A percentile compares a stretch with the other conserved stretches of the same genome.
These are phyloP conservation scores for Scutellaria galericulata DNA, from an alignment of 257 asterid species.

Conservation along the genomic window DNA sequence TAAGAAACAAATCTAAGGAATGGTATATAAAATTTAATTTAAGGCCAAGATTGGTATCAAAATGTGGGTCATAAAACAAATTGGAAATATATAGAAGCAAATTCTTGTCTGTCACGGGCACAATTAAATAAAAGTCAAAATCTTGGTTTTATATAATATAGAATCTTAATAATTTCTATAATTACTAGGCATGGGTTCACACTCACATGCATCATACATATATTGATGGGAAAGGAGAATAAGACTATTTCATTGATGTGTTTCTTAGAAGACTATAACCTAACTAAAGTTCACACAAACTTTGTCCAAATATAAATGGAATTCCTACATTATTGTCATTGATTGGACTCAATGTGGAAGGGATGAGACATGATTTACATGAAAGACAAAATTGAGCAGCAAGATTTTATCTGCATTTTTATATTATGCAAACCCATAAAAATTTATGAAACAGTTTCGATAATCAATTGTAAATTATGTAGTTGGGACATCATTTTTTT, in stretches of 20 bases:
- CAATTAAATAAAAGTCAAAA: neutral
- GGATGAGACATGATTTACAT: neutral
- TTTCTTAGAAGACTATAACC: slow-evolving; percentile 33
- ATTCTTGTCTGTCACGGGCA: slow-evolving; percentile 66
- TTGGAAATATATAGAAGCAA: slow-evolving; percentile 28
- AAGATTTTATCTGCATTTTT: slow-evolving; percentile 8
- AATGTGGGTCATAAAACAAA: slow-evolving; percentile 41
- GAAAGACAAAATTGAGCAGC: neutral
- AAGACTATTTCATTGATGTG: slow-evolving; percentile 25
- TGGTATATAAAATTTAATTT: slow-evolving; percentile 17
- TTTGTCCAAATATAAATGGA: slow-evolving; percentile 34
- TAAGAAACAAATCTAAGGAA: neutral
- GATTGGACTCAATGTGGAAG: neutral
- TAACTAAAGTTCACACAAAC: slow-evolving; percentile 39
- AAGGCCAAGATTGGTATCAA: slow-evolving; percentile 4
- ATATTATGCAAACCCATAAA: neutral
- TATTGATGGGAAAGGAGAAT: slow-evolving; percentile 31
- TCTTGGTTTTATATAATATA: slow-evolving; percentile 6
- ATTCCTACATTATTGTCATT: slow-evolving; percentile 28
- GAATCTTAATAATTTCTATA: neutral
- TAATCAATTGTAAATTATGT: too few relatives aligned
- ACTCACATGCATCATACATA: slow-evolving; percentile 41
- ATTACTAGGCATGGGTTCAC: slow-evolving; percentile 29
- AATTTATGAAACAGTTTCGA: neutral
- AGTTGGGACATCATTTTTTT: too few relatives aligned